Evolutionary conservation across 805 yeast genomes (phyloP).

Genomic region (Pichia nanzhaoensis): DNA sequence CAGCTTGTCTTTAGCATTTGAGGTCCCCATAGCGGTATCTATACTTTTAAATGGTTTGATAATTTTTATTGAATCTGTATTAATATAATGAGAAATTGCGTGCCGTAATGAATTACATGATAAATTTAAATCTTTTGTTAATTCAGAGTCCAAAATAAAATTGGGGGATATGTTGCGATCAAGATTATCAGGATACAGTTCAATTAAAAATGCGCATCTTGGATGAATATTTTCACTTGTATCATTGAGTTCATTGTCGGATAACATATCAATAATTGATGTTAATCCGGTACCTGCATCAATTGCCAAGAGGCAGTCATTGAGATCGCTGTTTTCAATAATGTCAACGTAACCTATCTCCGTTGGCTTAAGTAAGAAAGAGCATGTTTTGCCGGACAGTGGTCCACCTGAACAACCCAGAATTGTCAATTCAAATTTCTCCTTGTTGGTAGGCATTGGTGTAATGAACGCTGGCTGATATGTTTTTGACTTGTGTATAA

Average conservation of each 20-base stretch:
- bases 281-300: constrained; percentile 79
- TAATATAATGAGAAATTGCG: too few species aligned
- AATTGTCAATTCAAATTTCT: constrained; percentile 50
- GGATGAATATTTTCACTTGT: constrained; percentile 5
- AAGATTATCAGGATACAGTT: constrained; percentile 14
- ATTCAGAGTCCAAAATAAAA: too few species aligned
- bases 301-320: constrained; percentile 44
- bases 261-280: constrained; percentile 38
- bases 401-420: constrained; percentile 89
- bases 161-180: background rate
- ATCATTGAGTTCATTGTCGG: background rate
- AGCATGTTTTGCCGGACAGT: constrained; percentile 59
- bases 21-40: background rate
- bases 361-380: constrained; percentile 57
- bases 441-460: constrained; percentile 15
- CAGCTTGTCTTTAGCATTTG: too few species aligned
- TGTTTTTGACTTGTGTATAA: too few species aligned
- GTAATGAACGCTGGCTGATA: too few species aligned
- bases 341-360: constrained; percentile 35
- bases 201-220: constrained; percentile 9
- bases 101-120: too few species aligned
- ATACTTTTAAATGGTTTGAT: background rate
- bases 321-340: constrained; percentile 16
- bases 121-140: background rate
- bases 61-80: background rate